These are phyloP conservation scores for Penicillium glabrum DNA, from an alignment of 2,329 filamentous ascomycete genomes.

Conservation along the genomic window DNA sequence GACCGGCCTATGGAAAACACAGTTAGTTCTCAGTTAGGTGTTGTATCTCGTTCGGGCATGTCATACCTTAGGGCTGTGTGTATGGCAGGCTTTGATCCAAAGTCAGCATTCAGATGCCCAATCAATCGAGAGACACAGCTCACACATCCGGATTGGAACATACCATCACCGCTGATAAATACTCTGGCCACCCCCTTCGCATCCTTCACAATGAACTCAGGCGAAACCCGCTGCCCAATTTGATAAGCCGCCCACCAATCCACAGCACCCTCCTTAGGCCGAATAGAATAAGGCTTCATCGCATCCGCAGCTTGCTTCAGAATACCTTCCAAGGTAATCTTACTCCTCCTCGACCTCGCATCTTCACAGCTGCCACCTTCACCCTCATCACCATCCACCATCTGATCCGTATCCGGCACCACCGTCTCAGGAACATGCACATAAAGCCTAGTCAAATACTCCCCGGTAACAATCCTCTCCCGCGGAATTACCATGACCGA, in stretches of 20 bases:
- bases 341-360: slow-evolving; percentile 62
- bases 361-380: slow-evolving; percentile 47
- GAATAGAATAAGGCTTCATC: slow-evolving; percentile 64
- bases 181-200: slow-evolving; percentile 68
- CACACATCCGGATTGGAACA: slow-evolving; percentile 2
- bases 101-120: not conserved
- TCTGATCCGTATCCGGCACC: slow-evolving; percentile 20
- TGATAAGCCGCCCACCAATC: slow-evolving; percentile 78
- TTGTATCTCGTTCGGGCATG: not conserved
- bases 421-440: slow-evolving; percentile 41
- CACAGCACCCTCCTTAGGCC: slow-evolving; percentile 59
- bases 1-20: slow-evolving; percentile 55
- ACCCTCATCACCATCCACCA: slow-evolving; percentile 33
- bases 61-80: slow-evolving; percentile 67
- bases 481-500: slow-evolving; percentile 82
- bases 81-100: slow-evolving; percentile 62
- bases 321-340: slow-evolving; percentile 63
- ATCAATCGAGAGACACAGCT: not conserved
- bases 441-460: slow-evolving; percentile 72
- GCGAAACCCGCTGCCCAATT: slow-evolving; percentile 66
- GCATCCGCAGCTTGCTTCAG: slow-evolving; percentile 66
- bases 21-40: not conserved
- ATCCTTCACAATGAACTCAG: slow-evolving; percentile 55
- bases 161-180: slow-evolving; percentile 68
- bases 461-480: slow-evolving; percentile 59